These are phyloP conservation scores for Aphanomyces cochlioides DNA, from an alignment of 352 stramenopile genomes.

Conservation along the genomic window DNA sequence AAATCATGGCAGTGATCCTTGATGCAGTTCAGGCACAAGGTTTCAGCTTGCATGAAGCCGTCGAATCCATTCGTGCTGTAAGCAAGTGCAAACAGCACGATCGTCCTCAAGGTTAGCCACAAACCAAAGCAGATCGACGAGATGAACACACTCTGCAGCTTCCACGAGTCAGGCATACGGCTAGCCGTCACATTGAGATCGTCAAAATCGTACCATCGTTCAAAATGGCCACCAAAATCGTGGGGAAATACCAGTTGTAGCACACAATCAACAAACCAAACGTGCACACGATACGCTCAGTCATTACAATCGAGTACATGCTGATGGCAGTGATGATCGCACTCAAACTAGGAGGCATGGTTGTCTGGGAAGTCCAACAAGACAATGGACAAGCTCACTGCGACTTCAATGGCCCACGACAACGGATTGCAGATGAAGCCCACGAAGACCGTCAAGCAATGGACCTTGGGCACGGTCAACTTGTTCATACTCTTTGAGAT, in stretches of 20 bases:
- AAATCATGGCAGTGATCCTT: too few relatives aligned
- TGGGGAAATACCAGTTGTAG: constrained; percentile 46
- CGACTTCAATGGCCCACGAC: constrained; percentile 75
- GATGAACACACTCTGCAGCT: constrained; percentile 24
- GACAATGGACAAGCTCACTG: constrained; percentile 63
- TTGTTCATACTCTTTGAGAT: constrained; percentile 76
- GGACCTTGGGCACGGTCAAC: constrained; percentile 68
- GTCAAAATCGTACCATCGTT: constrained; percentile 48
- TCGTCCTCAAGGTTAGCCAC: constrained; percentile 54
- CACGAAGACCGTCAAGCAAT: constrained; percentile 72
- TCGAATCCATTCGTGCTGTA: too few relatives aligned
- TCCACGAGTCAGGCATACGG: constrained; percentile 10
- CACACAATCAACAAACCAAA: constrained; percentile 51
- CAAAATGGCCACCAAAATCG: constrained; percentile 50
- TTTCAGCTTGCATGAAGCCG: too few relatives aligned
- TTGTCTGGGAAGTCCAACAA: constrained; percentile 74
- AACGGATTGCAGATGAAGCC: constrained; percentile 79
- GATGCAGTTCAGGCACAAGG: too few relatives aligned
- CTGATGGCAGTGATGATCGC: constrained; percentile 57
- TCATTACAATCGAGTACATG: constrained; percentile 56
- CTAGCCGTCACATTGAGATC: constrained; percentile 32
- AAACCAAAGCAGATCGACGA: constrained; percentile 51
- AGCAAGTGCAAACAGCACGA: too few relatives aligned
- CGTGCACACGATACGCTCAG: constrained; percentile 46
- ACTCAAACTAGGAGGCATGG: constrained; percentile 47